Base-by-base conservation (phyloP, 1,284 basidiomycete species). In the Cutaneotrichosporon mucoides region DNA sequence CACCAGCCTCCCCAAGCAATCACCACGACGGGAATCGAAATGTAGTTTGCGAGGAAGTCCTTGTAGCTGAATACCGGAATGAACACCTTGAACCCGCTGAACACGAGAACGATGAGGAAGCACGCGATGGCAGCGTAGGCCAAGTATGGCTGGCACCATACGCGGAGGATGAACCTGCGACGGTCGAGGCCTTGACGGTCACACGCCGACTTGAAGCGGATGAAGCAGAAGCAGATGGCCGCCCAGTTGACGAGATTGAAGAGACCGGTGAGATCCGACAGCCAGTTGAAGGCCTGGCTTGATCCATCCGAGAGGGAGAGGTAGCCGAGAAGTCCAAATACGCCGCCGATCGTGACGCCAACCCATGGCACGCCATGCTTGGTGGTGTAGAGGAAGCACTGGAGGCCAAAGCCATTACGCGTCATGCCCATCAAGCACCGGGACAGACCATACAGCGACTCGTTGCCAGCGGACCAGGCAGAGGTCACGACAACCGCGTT, bases 231-330 rank as follows among this genome's bases (percentile, higher is more conserved):
- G 41, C 79, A 80, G 68, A 92, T 92, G 58, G 85, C 86, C 67
- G 88, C 86, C 90, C 90, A 92, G n/a, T 86, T 88, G 79, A 90
- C 82, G 56, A 86, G 73, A 15, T 84, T 34, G 56, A 56, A 12
- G 59, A 70, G 65, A 13, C 59, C 53, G 16, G 58, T 59, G 71
- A 89, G 86, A 76, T 86, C 88, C 40, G 84, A 69, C 65, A 91
- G 85, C 87, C 88, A 90, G 35, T 73, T 72, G 73, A 93, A 89
- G 42, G 90, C 87, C 46, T 73, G 80, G 46, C 86, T 85, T 5
- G 86, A 81, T 51, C 83, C 84, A 45, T 69, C 74, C 41, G 79
- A 82, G 54, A 87, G 79, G 46, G 82, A 85, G 79, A 85, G 81
- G 66, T 71, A 79, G n/a, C 79, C 72, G 38, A 82, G 73, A 24